phyloP scores from a whole-genome alignment of 306 rosid species.

The Sicyos edulis region DNA sequence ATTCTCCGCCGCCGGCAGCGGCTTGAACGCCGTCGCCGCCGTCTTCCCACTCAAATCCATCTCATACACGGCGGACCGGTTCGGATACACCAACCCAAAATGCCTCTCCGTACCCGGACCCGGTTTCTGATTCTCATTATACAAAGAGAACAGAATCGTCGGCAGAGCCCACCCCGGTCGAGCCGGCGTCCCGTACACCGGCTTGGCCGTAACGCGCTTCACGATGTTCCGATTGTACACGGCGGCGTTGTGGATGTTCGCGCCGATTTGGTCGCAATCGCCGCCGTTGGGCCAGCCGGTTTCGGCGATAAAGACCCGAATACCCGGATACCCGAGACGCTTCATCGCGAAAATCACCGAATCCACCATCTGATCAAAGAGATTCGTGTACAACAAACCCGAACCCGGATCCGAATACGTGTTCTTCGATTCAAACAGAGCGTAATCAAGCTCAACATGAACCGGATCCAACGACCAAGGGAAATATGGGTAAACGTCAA shows the following conservation, averaged over 20 bases:
- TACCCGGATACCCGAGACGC: slow-evolving; percentile 51
- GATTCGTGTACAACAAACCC: slow-evolving; percentile 51
- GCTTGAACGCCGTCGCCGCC: slow-evolving; percentile 30
- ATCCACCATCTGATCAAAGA: slow-evolving; percentile 88
- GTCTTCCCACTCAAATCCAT: slow-evolving; percentile 58
- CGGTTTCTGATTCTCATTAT: slow-evolving; percentile 63
- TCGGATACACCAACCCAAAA: slow-evolving; percentile 68
- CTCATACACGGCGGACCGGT: slow-evolving; percentile 41
- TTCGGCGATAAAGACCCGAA: slow-evolving; percentile 65
- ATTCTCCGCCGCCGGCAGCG: slow-evolving; percentile 49
- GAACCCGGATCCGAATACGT: slow-evolving; percentile 53
- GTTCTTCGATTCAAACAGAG: slow-evolving; percentile 44
- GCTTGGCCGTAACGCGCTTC: slow-evolving; percentile 43
- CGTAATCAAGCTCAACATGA: slow-evolving; percentile 44
- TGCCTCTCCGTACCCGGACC: slow-evolving; percentile 79
- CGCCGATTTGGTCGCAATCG: slow-evolving; percentile 62
- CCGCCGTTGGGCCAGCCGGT: slow-evolving; percentile 97
- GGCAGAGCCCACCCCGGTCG: slow-evolving; percentile 58
- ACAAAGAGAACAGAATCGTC: slow-evolving; percentile 59
- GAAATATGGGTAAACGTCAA: slow-evolving; percentile 70
- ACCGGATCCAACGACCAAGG: slow-evolving; percentile 50
- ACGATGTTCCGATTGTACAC: slow-evolving; percentile 62
- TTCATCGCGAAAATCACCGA: slow-evolving; percentile 70
- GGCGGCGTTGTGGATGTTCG: slow-evolving; percentile 67
- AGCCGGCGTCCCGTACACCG: slow-evolving; percentile 66